Evolutionary conservation across 2,329 filamentous ascomycete genomes (phyloP), one percentile per base, ranked within the genome.

Genomic region (Orbilia brochopaga): DNA sequence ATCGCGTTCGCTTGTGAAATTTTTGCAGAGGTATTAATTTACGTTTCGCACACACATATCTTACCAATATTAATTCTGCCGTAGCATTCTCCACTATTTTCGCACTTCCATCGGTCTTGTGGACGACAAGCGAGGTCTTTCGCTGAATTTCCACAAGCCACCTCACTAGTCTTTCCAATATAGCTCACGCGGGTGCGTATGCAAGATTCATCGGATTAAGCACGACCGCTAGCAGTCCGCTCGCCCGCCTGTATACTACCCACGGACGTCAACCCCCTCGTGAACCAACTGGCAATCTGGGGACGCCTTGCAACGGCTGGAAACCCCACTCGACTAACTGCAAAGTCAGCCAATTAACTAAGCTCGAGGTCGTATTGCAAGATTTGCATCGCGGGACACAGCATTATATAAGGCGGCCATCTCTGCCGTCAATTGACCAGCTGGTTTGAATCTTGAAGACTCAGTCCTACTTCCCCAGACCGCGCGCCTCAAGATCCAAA

Each of bases 21-120:
- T 42, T 32, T 59, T 35, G 55, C 35, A 37, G 2, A 48, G 42
- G n/a, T n/a, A 59, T 48, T 46, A 46, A 30, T 37, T 42, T 37
- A 50, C 27, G 40, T 46, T 59, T 50, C 23, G 42, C 4, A 32
- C 27, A 32, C 27, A 32, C 27, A 32, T 32, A 32, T 32, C 27
- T 32, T 32, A 32, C 27, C 27, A 32, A 32, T 32, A 32, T 32
- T 32, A 32, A 32, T 32, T 8, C 27, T 8, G 27, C 27, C 8
- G 8, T 32, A 32, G 27, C 27, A 8, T 32, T 8, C 27, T 32
- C 27, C 27, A 8, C 27, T 4, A 8, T 32, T 32, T 32, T 8
- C 27, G 8, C 8, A 4, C 3, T 8, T 8, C 27, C 27, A 3
- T 32, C 27, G 27, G 27, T 32, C 27, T 32, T 32, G 27, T 32